These are phyloP conservation scores for Penicillium cataractarum DNA, from an alignment of 495 filamentous ascomycete species.

Conservation along the genomic window DNA sequence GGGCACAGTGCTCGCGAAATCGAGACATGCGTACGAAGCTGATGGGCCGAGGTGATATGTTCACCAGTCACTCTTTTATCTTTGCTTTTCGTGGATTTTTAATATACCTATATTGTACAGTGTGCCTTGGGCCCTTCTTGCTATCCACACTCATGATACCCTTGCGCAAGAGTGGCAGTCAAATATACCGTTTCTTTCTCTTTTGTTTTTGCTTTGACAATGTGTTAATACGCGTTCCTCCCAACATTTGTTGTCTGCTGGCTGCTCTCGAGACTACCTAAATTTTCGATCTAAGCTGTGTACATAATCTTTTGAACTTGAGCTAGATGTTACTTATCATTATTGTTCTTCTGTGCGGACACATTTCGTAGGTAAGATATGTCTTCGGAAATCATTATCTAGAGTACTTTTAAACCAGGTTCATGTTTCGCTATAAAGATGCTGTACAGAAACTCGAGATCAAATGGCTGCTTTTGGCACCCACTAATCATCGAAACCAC, in stretches of 20 bases:
- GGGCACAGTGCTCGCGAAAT: conserved; percentile 80
- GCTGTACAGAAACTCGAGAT: conserved; percentile 25
- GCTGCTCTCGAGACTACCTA: neutral
- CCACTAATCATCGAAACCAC: conserved; percentile 66
- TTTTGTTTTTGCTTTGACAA: neutral
- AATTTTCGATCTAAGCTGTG: neutral
- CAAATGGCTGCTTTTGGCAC: neutral
- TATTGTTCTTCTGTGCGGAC: neutral
- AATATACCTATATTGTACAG: conserved; percentile 17
- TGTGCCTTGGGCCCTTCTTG: conserved; percentile 16
- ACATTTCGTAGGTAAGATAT: neutral
- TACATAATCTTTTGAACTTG: neutral
- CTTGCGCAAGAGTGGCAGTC: conserved; percentile 31
- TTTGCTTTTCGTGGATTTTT: conserved; percentile 11
- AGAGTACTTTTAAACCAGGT: conserved; percentile 12
- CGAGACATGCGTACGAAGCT: conserved; percentile 72
- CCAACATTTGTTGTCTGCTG: neutral
- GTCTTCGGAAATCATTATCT: neutral
- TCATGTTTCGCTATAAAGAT: conserved; percentile 25
- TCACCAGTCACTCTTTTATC: neutral
- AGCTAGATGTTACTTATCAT: neutral
- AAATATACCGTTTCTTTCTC: neutral
- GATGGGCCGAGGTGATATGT: conserved; percentile 49
- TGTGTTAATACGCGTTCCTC: neutral
- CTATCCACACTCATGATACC: conserved; percentile 41